Evolutionary conservation across 2,329 filamentous ascomycete genomes (phyloP), one percentile per base, ranked within the genome.

Genomic region (Boeremia lycopersici): DNA sequence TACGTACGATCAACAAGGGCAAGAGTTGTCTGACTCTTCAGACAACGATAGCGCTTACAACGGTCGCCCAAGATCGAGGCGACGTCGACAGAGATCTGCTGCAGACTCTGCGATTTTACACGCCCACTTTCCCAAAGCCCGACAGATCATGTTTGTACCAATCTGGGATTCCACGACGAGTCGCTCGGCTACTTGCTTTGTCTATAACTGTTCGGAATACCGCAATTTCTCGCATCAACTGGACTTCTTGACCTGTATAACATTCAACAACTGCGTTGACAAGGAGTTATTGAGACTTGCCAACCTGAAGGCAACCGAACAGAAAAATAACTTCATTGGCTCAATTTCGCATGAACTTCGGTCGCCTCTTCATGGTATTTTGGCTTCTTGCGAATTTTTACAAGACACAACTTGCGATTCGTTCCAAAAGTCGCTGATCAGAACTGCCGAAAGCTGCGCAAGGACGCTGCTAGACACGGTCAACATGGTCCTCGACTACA

Each of bases 331-430:
- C 40, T 80, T 84, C 48, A 76, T 84, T 23, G 77, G 77, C 0
- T 78, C 76, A 0, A 78, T 83, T 35, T 79, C 75, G 19, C 81
- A 83, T 57, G 81, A 83, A 56, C 71, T 83, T 72, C 13, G 81
- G 77, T 3, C 64, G 80, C 12, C 81, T 79, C 54, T 63, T 1
- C 61, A 65, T 35, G 61, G 62, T 0, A 65, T 65, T 4, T 42
- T 62, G 12, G 79, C 78, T 1, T 80, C 77, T 25, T 75, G 76
- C 1, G 81, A 83, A 53, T 73, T 82, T 6, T 56, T 83, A 3
- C 69, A 74, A 4, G 77, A 78, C 6, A 80, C 77, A 2, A 0
- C 60, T 67, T 13, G 65, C 76, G 1, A 70, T 75, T 38, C 55
- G 6, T 51, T 65, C 72, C 4, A 74, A 75, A 13, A 79, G 19